A percentile compares a stretch with the other conserved stretches of the same genome.
These are phyloP conservation scores for Suillus subaureus DNA, from an alignment of 768 basidiomycete genomes.

Conservation along the genomic window DNA sequence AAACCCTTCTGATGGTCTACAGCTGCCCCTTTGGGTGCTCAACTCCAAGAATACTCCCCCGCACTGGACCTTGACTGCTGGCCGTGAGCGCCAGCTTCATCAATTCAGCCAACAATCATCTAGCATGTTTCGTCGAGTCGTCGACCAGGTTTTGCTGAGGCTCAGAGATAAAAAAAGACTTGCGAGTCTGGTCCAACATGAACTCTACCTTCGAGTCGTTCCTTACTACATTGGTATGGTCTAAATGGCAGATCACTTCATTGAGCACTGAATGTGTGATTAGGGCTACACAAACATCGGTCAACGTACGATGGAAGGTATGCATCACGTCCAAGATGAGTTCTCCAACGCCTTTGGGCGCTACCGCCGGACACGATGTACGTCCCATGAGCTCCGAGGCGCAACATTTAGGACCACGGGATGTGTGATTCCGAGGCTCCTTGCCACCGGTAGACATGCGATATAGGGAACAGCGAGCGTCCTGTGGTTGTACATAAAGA, in stretches of 20 bases:
- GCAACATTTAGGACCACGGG: not conserved
- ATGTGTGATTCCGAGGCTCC: not conserved
- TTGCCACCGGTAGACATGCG: not conserved
- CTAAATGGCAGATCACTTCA: not conserved
- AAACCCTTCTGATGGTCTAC: not conserved
- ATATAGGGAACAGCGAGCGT: conserved; percentile 3
- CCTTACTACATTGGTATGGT: not conserved
- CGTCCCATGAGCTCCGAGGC: not conserved
- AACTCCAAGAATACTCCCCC: not conserved
- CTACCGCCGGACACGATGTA: not conserved
- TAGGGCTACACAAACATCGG: not conserved
- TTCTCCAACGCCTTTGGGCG: not conserved
- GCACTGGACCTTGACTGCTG: not conserved
- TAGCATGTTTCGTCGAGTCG: not conserved
- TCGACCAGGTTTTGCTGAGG: not conserved
- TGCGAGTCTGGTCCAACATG: not conserved
- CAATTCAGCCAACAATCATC: not conserved
- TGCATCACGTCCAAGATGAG: not conserved
- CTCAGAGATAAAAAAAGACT: not conserved
- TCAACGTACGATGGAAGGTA: conserved; percentile 2
- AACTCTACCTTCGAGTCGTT: not conserved
- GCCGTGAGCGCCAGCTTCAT: not conserved
- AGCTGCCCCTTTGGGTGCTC: not conserved
- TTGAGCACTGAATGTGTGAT: not conserved
- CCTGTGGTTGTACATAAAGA: conserved; percentile 7